Conservation (phyloP, 208 protist species). For the Phytomonas francai region DNA sequence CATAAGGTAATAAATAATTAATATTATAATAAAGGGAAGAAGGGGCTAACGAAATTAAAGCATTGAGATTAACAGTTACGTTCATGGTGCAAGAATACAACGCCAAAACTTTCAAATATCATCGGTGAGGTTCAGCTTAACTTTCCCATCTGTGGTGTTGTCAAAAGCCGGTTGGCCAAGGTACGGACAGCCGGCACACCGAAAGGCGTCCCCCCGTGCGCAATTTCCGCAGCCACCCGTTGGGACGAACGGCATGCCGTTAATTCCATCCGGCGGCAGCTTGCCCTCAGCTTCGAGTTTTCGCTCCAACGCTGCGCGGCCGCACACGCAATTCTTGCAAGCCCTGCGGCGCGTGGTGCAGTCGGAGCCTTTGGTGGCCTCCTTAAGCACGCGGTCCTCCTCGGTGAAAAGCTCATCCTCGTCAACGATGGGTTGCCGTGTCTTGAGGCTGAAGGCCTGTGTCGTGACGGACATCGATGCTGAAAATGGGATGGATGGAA, state of each 20-base stretch:
- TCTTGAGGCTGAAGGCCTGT: slow-evolving; percentile 73
- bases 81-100: too few species aligned
- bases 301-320: slow-evolving; percentile 66
- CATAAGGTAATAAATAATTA: too few species aligned
- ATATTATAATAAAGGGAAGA: too few species aligned
- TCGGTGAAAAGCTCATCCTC: slow-evolving; percentile 70
- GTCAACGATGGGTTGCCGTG: slow-evolving; percentile 63
- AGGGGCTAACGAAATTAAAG: too few species aligned
- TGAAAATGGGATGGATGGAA: too few species aligned
- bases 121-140: slow-evolving; percentile 76
- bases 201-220: slow-evolving; percentile 83
- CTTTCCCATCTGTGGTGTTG: slow-evolving; percentile 74
- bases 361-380: slow-evolving; percentile 50
- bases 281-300: slow-evolving; percentile 38
- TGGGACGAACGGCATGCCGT: too few species aligned
- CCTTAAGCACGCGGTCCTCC: slow-evolving; percentile 58
- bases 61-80: too few species aligned
- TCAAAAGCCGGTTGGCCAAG: slow-evolving; percentile 82
- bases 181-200: slow-evolving; percentile 84
- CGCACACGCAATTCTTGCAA: slow-evolving; percentile 87
- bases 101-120: slow-evolving; percentile 67
- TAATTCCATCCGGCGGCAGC: slow-evolving; percentile 20
- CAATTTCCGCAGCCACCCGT: slow-evolving; percentile 84
- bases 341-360: slow-evolving; percentile 75
- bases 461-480: slow-evolving; percentile 15